Evolutionary conservation across 73 alveolate genomes (phyloP), one percentile per base, ranked within the genome.

Genomic region (Stentor roeselii): DNA sequence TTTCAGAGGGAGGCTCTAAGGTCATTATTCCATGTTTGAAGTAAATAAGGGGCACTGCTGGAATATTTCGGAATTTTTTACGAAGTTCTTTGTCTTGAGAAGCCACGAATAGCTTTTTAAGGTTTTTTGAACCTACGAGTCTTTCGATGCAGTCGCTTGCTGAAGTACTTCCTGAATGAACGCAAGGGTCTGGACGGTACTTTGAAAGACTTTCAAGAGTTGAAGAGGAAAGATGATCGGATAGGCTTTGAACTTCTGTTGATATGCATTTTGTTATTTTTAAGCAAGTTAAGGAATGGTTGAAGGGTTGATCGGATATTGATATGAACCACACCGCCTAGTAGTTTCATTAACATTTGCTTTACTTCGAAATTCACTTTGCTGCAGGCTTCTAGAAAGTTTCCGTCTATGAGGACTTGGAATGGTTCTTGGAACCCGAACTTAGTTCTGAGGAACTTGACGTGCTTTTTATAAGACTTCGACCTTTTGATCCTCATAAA

Each of bases 381-480:
- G 41, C 42, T 40, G 34, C 80, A 67, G 37, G 21, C 21, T 67
- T 67, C 42, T 27, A 67, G 21, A 67, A 67, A 67, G 37, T 67
- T 67, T 67, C 80, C 80, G 34, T 67, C 80, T 21, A 67, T n/a
- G 37, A 67, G 21, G 34, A 67, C 37, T 67, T 67, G 41, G 37
- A 21, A 67, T 21, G 80, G 80, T 40, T 67, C 80, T 67, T 67
- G 80, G 80, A 67, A 67, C 21, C 37, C 37, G 34, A 67, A 67
- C 15, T 67, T 67, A 14, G 80, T 67, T 32, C 37, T 67, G 37
- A 27, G 34, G 34, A 67, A 67, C 80, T 21, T 67, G 42, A 67
- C 80, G n/a, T 21, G n/a, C 37, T 67, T 67, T 32, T 67, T 67
- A 40, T 67, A 67, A 21, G n/a, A 21, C 80, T 67, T 67, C 34